Conservation (phyloP, 2,329 filamentous ascomycete genomes). For the Blastomyces gilchristii region DNA sequence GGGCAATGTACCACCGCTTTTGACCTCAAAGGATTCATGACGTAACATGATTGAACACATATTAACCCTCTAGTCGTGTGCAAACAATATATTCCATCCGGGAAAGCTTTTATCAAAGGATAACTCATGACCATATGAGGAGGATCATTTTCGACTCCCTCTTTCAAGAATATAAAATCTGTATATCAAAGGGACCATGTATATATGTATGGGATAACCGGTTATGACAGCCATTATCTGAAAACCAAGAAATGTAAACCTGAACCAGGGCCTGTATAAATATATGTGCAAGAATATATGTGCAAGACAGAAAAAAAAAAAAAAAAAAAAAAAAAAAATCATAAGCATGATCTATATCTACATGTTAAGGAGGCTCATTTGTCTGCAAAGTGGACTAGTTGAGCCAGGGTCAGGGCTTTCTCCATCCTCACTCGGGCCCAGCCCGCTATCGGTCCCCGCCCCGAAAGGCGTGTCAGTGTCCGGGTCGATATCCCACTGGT, state of each 20-base stretch:
- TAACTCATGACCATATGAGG: background rate
- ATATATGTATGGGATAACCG: background rate
- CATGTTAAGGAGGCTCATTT: conserved; percentile 64
- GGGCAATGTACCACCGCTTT: background rate
- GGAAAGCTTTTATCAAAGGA: background rate
- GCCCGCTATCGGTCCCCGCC: conserved; percentile 36
- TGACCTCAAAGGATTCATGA: background rate
- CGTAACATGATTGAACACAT: background rate
- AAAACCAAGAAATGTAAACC: background rate
- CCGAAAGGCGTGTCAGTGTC: conserved; percentile 40
- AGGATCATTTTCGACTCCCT: background rate
- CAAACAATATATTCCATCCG: background rate
- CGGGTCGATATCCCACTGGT: conserved; percentile 90
- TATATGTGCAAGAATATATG: background rate
- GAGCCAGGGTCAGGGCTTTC: conserved; percentile 42
- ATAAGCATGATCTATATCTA: conserved; percentile 21
- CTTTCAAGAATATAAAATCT: background rate
- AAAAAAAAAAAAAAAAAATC: background rate
- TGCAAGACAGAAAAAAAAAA: background rate
- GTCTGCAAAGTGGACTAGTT: conserved; percentile 57
- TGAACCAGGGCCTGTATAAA: no score
- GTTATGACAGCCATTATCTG: background rate
- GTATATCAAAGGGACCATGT: background rate
- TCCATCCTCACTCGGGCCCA: conserved; percentile 57
- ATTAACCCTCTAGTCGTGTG: background rate